A percentile compares a stretch with the other conserved stretches of the same genome.
phyloP scores from a whole-genome alignment of 345 rosid species.

The Cardamine occulta region DNA sequence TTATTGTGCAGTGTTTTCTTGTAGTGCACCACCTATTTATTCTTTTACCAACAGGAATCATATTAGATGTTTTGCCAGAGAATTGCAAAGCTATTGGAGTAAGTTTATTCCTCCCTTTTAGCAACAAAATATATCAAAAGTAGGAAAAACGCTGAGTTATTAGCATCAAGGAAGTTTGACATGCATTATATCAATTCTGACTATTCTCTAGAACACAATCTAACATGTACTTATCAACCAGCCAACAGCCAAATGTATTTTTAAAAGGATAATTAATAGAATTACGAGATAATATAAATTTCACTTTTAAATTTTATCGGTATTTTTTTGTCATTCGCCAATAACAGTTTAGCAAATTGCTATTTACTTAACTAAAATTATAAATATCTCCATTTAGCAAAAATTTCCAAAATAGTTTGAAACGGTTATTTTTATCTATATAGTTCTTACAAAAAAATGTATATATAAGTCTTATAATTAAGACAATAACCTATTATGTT shows the following conservation, averaged over 20 bases:
- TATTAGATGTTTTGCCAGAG: no score
- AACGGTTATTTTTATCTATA: background rate
- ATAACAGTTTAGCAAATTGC: background rate
- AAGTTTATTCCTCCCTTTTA: background rate
- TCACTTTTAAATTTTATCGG: background rate
- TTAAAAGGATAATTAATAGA: no score
- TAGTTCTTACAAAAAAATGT: background rate
- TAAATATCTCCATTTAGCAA: background rate
- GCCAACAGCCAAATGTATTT: background rate
- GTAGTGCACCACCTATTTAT: no score
- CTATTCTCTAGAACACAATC: background rate
- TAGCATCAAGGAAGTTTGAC: no score
- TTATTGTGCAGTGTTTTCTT: no score
- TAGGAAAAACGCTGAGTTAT: no score
- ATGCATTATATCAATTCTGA: background rate
- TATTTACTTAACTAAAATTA: background rate
- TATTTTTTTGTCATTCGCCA: background rate
- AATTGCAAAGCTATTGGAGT: no score
- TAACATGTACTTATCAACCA: background rate
- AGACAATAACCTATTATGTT: background rate
- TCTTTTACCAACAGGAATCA: no score
- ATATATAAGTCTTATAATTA: background rate
- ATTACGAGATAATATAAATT: no score
- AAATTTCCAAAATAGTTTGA: background rate
- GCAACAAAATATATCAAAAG: background rate